phyloP scores from a whole-genome alignment of 345 rosid genomes.

The Hypericum perforatum region DNA sequence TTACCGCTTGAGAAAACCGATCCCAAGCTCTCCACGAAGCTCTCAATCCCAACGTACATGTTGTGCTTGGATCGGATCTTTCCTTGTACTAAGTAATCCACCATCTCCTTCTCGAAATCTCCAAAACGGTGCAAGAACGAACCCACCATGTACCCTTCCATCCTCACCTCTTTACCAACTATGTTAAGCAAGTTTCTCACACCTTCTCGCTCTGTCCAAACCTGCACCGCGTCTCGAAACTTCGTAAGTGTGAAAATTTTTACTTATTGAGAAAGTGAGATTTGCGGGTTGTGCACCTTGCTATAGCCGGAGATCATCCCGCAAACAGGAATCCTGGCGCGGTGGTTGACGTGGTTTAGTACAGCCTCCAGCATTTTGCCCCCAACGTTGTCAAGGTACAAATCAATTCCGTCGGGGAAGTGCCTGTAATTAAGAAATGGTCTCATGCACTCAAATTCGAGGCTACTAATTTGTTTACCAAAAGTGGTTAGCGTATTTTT shows the following conservation, averaged over 20 bases:
- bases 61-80: constrained; percentile 23
- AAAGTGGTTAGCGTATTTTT: no score
- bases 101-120: constrained; percentile 27
- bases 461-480: no score
- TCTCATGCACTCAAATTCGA: no score
- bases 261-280: no score
- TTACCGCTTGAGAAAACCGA: constrained; percentile 37
- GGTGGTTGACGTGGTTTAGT: constrained; percentile 32
- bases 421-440: constrained; percentile 16
- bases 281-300: constrained; percentile 16
- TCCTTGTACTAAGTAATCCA: constrained; percentile 21
- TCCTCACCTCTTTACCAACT: constrained; percentile 38
- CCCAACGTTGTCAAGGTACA: constrained; percentile 43
- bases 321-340: constrained; percentile 26
- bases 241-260: no score
- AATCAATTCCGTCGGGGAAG: constrained; percentile 36
- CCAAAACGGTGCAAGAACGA: constrained; percentile 20
- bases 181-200: constrained; percentile 34
- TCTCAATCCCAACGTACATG: constrained; percentile 27
- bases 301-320: constrained; percentile 52
- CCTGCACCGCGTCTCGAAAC: constrained; percentile 13
- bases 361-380: constrained; percentile 50
- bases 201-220: constrained; percentile 35
- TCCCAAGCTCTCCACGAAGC: constrained; percentile 28
- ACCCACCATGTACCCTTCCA: constrained; percentile 34